These are phyloP conservation scores for Macrolepiota albuminosa DNA, from an alignment of 768 basidiomycete genomes.

Conservation along the genomic window DNA sequence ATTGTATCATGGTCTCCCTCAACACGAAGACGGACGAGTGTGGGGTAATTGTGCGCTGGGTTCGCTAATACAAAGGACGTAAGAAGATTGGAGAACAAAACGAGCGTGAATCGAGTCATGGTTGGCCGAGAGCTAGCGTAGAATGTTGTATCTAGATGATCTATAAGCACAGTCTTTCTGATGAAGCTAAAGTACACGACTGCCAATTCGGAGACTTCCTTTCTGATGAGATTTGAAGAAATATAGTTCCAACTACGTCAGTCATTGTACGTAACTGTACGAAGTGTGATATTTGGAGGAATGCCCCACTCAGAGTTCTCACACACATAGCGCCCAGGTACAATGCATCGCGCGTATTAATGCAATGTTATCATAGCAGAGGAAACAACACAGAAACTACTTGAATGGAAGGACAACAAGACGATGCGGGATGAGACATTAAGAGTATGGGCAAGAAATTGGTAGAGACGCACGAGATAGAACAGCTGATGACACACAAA, in stretches of 20 bases:
- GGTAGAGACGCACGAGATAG: neutral
- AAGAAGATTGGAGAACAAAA: neutral
- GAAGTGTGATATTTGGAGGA: neutral
- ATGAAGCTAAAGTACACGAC: neutral
- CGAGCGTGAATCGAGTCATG: neutral
- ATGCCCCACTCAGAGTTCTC: neutral
- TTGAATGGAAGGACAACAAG: neutral
- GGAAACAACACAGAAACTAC: neutral
- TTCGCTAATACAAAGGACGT: neutral
- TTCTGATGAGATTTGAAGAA: neutral
- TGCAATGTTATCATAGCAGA: neutral
- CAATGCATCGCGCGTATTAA: neutral
- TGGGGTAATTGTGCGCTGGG: neutral
- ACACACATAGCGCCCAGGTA: neutral
- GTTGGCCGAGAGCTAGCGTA: neutral
- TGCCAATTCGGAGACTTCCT: neutral
- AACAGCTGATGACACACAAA: neutral
- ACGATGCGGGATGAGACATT: neutral
- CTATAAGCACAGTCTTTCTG: neutral
- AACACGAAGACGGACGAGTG: constrained; percentile 30
- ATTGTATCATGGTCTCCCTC: constrained; percentile 34
- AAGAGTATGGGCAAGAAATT: neutral
- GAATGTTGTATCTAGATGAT: neutral
- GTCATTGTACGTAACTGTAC: neutral
- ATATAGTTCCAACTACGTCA: neutral